Base-by-base conservation (phyloP, 208 protist genomes). In the Porcisia hertigi region DNA sequence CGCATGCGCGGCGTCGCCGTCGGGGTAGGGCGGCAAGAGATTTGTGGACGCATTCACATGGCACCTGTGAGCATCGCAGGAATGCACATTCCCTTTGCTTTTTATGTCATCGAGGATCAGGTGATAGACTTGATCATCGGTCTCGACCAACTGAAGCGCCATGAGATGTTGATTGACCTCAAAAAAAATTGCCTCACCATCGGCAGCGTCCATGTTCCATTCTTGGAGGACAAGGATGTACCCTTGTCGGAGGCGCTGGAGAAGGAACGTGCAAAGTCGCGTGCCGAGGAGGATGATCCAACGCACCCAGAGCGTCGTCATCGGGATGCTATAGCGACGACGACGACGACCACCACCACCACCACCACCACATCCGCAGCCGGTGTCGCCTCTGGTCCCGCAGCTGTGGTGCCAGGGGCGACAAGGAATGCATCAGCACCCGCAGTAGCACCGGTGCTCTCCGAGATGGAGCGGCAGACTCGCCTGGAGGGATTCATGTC, bases 11-110 rank as follows among this genome's bases (percentile, higher is more conserved):
- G 93, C 47, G 77, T 98, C 47, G 92, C 97, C 2, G 84, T 88
- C 58, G 98, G 98, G 54, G 95, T 99, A 11, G 98, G 98, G 34
- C 82, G 75, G 71, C 84, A 92, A 55, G 81, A 83, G 25, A 98
- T 98, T 70, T n/a, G 98, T 3, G 98, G 98, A n/a, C 81, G 92
- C 20, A 89, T 99, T 39, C 97, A 99, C 84, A 85, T 94, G 77
- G 83, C 89, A 0, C 30, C 86, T 0, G 81, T 98, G 5, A 90
- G 95, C 47, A 74, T 99, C 41, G 91, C 92, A 43, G 86, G 86
- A 14, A 62, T 91, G 25, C 77, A 90, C 73, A 89, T 99, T 49
- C 81, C 90, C 41, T 90, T 92, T 36, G 92, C 96, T 25, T 92
- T 99, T 66, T 88, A 81, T 20, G 91, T 99, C n/a, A 76, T 99